Evolutionary conservation across 1,284 basidiomycete species (phyloP), one percentile per base, ranked within the genome.

Genomic region (Ceratobasidium sp.): DNA sequence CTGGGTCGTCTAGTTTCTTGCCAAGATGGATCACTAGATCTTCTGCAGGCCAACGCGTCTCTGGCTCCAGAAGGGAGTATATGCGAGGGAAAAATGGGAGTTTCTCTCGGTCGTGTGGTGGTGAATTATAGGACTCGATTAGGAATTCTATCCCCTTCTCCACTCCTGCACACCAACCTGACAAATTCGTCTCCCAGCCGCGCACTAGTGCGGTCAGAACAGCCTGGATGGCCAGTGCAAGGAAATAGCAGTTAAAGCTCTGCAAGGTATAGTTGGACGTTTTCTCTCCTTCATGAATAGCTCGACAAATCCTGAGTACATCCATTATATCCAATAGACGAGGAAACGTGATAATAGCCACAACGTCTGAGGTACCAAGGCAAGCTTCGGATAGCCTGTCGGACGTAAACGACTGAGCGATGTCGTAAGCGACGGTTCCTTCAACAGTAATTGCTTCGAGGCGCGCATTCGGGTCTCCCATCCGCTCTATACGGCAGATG

Each of bases 261-360:
- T 60, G 37, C 7, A 71, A 17, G 5, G 37, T 71, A 37, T 71
- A 71, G 26, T 71, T 71, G 37, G 42, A 23, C 2, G 68, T 60
- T 20, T 49, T 71, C 17, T 71, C 56, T 26, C 68, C 39, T 28
- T 71, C 68, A 10, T 71, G 68, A 23, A 71, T 71, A 10, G 68
- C 68, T 31, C 68, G 54, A 20, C 53, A 60, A n/a, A 71, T 33
- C 39, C 15, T 28, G 6, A 71, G 51, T 6, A 71, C 42, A 33
- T 71, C 39, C 4, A n/a, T 15, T 13, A 71, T 6, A 26, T 71
- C 54, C 3, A 60, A 35, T 2, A 8, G 0, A n/a, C 2, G 7
- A 5, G 68, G 68, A 10, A 60, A 35, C 5, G 13, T 26, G 26
- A 69, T 23, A 6, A 31, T 17, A 37, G 54, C 33, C n/a, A 69